Evolutionary conservation across 2,329 filamentous ascomycete species (phyloP), one percentile per base, ranked within the genome.

Genomic region (Sporothrix pseudoabietina): DNA sequence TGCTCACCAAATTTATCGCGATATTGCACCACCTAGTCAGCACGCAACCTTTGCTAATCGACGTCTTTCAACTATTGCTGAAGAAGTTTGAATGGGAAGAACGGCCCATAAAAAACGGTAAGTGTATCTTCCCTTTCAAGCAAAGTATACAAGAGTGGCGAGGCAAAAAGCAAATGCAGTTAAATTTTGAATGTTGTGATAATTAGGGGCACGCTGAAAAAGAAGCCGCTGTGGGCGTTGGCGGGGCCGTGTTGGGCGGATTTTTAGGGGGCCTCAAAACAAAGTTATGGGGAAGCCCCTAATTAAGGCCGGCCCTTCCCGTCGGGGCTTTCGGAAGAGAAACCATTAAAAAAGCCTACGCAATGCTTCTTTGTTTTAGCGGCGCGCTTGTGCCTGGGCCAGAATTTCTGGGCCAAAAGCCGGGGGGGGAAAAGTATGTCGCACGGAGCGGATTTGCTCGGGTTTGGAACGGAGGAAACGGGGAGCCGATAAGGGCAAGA

Each of bases 401-500:
- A 47, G 47, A 47, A 6, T 22, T 22, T 22, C 7, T 26, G 26
- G 26, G 7, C 14, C 2, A 26, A 65, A 65, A 26, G 19, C 19
- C 12, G n/a, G n/a, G 61, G 39, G n/a, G n/a, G 61, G 39, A 47
- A 30, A 65, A 30, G 22, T 44, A 4, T 10, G 39, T 3, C n/a
- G 16, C 59, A n/a, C 44, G 44, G 44, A 49, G 44, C 44, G 61
- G 3, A 14, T 22, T 30, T 26, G 35, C 7, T 4, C 35, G 39
- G 61, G 22, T 47, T 65, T 65, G n/a, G 39, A 65, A 65, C n/a
- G 39, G 61, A 65, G n/a, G 39, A 44, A 47, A 44, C 32, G 30
- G 30, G 30, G n/a, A n/a, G 44, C 9, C 12, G 59, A 63, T 63
- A 65, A 44, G 59, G 44, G 44, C 12, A 47, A 47, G 19, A 47